These are phyloP conservation scores for Ceratobasidium papillatum DNA, from an alignment of 1,284 basidiomycete genomes.

Conservation along the genomic window DNA sequence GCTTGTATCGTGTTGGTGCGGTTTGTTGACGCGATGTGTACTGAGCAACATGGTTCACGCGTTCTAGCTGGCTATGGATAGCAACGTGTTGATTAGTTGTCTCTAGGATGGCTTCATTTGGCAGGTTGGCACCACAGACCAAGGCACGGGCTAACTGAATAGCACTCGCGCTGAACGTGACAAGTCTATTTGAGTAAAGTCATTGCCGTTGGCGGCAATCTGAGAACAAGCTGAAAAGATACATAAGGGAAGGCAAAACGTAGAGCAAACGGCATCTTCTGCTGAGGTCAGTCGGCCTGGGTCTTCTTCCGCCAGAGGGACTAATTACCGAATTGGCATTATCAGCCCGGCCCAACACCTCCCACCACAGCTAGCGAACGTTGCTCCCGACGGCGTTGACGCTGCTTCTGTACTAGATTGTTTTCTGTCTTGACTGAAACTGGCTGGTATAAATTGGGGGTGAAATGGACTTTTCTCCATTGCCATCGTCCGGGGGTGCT, in stretches of 20 bases:
- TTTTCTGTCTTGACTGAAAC: background rate
- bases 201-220: conserved; percentile 10
- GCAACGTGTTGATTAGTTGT: conserved; percentile 22
- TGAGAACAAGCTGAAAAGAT: background rate
- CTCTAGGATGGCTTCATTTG: conserved; percentile 29
- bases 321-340: conserved; percentile 38
- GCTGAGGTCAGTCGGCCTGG: conserved; percentile 25
- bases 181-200: background rate
- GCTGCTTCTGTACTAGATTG: background rate
- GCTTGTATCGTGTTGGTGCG: conserved; percentile 5
- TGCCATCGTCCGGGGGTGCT: background rate
- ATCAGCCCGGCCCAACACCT: conserved; percentile 14
- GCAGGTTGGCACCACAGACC: conserved; percentile 7
- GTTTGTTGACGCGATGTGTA: conserved; percentile 39
- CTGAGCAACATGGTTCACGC: conserved; percentile 31
- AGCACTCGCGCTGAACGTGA: background rate
- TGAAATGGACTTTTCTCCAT: conserved; percentile 14
- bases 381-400: background rate
- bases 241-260: conserved; percentile 6
- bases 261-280: background rate
- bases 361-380: conserved; percentile 9
- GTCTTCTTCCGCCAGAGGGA: conserved; percentile 3
- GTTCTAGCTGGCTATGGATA: conserved; percentile 1
- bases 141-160: conserved; percentile 11
- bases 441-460: background rate